Evolutionary conservation across 78 protist genomes (phyloP), one percentile per base, ranked within the genome.

Genomic region (Polysphondylium violaceum): DNA sequence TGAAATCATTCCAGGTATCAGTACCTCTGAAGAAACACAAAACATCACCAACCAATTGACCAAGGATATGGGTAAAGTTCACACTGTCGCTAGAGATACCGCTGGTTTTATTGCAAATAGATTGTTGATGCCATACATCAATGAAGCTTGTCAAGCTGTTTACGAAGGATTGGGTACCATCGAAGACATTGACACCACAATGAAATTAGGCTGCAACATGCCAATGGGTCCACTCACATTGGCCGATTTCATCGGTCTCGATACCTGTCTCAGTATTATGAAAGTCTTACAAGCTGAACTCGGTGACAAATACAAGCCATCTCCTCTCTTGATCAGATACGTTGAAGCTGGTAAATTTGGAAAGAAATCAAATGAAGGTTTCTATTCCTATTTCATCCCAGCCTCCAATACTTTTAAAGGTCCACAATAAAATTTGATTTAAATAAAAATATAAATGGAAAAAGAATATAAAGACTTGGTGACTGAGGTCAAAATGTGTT

Each of bases 221-320:
- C 96, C 98, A 56, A 96, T 96, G 98, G 96, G 96, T 23, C 96
- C 96, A 47, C 77, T 96, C 1, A 83, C 95, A 9, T 79, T 96
- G 19, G 98, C 96, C 53, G 98, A 96, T 67, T 96, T 94, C 79
- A 96, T 96, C n/a, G 98, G 98, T 44, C 76, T 96, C 11, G 98
- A 96, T 74, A 96, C 98, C 17, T 94, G 97, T 72, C 94, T 94
- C 29, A 81, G 96, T 51, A 96, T 96, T 59, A 93, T 94, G 97
- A 71, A 53, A 14, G 69, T 76, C 7, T 40, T 76, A 5, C 94
- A 94, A 50, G 11, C 75, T 5, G 71, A 95, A 71, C 86, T 96
- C 17, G 98, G 97, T 67, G 96, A 94, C 73, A 96, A 96, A 74
- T 96, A 94, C 93, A 74, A 93, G 56, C 98, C 98, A 38, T 27